Evolutionary conservation across 306 rosid genomes (phyloP).

Genomic region (Dalbergia cochinchinensis): DNA sequence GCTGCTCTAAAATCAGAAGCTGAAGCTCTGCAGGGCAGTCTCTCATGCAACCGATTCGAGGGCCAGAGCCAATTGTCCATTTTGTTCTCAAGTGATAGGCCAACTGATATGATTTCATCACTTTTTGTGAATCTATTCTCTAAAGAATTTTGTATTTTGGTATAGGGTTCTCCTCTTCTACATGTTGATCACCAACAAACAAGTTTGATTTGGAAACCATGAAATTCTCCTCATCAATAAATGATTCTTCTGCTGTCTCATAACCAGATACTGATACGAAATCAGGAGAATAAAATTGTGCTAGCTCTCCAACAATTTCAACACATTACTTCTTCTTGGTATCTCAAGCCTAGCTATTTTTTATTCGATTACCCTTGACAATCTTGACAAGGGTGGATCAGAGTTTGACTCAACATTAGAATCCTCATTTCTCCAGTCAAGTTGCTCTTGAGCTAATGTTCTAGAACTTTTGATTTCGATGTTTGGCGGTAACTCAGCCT

Average conservation of each 20-base stretch:
- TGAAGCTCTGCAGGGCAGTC: slow-evolving; percentile 88
- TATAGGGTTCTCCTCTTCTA: slow-evolving; percentile 47
- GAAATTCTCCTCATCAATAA: slow-evolving; percentile 70
- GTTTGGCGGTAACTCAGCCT: slow-evolving; percentile 37
- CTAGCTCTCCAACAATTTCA: slow-evolving; percentile 45
- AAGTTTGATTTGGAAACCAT: slow-evolving; percentile 75
- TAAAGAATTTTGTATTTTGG: slow-evolving; percentile 69
- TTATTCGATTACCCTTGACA: slow-evolving; percentile 52
- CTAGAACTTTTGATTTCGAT: slow-evolving; percentile 15
- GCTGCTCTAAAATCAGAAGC: slow-evolving; percentile 67
- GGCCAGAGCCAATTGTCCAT: slow-evolving; percentile 92
- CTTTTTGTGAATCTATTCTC: slow-evolving; percentile 78
- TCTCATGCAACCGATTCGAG: slow-evolving; percentile 92
- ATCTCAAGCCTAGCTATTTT: slow-evolving; percentile 69
- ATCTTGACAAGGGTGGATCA: slow-evolving; percentile 54
- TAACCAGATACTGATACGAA: slow-evolving; percentile 62
- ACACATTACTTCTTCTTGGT: slow-evolving; percentile 52
- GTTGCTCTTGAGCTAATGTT: slow-evolving; percentile 39
- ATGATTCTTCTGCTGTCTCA: slow-evolving; percentile 85
- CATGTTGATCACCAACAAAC: slow-evolving; percentile 61
- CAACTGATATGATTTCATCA: slow-evolving; percentile 77
- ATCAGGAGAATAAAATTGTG: slow-evolving; percentile 32
- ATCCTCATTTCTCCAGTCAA: slow-evolving; percentile 44
- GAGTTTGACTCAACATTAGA: slow-evolving; percentile 44
- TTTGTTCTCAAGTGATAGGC: slow-evolving; percentile 64